Base-by-base conservation (phyloP, 176 grass and related monocot species). In the Rhynchospora tenuis region DNA sequence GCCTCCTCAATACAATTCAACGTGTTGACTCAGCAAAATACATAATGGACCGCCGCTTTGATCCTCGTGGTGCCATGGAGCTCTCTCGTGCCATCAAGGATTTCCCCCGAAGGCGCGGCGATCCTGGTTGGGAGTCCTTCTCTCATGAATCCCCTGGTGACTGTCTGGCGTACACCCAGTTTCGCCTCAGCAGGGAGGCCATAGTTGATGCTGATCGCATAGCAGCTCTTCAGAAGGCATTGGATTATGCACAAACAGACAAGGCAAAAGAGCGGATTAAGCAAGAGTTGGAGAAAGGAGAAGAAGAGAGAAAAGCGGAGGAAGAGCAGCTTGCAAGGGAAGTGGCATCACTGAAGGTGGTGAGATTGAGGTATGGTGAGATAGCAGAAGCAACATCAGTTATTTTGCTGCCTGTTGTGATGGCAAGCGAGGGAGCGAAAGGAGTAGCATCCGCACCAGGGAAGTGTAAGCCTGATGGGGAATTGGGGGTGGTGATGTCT, bases 81-180 rank as follows among this genome's bases (percentile, higher is more conserved):
- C 89, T 95, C 5, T 82, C 89, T 5, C 88, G 91, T 24, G 31
- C 91, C 66, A 89, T 95, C 64, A 89, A 90, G 83, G 86, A 90
- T 80, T 98, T 93, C 86, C 88, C 89, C 43, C 88, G 83, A 28
- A 88, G 93, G 69, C 83, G 86, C 11, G 88, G 84, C 1, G 91
- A 91, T 7, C 42, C 89, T 12, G 93, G 89, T 4, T 95, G 91
- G 96, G 76, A 83, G 6, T 80, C 19, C 64, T 98, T 98, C 87
- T 45, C 64, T 22, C 4, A 70, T 48, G 80, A 68, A 15, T 91
- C 88, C 1, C 88, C 91, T 3, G 93, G 84, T 17, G 96, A 98
- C 86, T 98, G 93, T 90, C 74, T 98, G 64, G 93, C 96, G 2
- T 95, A 81, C 88, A 85, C 88, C 29, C 79, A 89, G 15, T 90